Conservation (phyloP, 2,329 filamentous ascomycete species). For the Aspergillus vadensis region DNA sequence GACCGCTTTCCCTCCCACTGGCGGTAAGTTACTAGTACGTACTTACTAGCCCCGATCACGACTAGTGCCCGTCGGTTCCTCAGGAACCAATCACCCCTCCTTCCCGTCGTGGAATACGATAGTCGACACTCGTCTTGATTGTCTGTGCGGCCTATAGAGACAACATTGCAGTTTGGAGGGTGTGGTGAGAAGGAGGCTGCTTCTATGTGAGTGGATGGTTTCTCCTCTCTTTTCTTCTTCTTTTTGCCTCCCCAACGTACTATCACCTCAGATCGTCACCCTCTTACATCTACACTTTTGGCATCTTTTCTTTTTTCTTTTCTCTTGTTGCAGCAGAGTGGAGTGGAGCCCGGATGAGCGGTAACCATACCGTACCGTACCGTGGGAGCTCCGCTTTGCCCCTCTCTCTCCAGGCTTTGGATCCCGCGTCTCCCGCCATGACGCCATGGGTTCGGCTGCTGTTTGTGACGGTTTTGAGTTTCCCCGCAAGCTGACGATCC, state of each 20-base stretch:
- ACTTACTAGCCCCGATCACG: not conserved
- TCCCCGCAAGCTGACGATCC: constrained; percentile 21
- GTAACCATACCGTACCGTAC: constrained; percentile 18
- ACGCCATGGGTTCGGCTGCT: constrained; percentile 21
- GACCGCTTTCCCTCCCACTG: not conserved
- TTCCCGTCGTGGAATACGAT: not conserved
- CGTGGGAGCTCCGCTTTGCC: constrained; percentile 3
- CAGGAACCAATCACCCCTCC: constrained; percentile 11
- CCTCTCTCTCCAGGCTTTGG: constrained; percentile 4
- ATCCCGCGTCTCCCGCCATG: constrained; percentile 17
- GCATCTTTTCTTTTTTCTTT: not conserved
- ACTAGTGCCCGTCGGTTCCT: constrained; percentile 13
- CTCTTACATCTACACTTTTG: not conserved
- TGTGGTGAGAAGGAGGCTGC: not conserved
- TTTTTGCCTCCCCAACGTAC: not conserved
- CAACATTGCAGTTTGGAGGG: not conserved
- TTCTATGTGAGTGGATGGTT: not conserved
- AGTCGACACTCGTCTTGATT: not conserved
- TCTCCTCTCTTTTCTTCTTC: not conserved
- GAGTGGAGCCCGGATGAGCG: not conserved
- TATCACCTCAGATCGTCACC: not conserved
- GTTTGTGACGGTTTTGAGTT: constrained; percentile 13
- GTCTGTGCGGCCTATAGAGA: not conserved
- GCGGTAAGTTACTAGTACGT: not conserved
- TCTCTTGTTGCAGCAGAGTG: not conserved